A percentile compares a stretch with the other conserved stretches of the same genome.
phyloP scores from a whole-genome alignment of 306 rosid species.

The Rubus parviflorus region DNA sequence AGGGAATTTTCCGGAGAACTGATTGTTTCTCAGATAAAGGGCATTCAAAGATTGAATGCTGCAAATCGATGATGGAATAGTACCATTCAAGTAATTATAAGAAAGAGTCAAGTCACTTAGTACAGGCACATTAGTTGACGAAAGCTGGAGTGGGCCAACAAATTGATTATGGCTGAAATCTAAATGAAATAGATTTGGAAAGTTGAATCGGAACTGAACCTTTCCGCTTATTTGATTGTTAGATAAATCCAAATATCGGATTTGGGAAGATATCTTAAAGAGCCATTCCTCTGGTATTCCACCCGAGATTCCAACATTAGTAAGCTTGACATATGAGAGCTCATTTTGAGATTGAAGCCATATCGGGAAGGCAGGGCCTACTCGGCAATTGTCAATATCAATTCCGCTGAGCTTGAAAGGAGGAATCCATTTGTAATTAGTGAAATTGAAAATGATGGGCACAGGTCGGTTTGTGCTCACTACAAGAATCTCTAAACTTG shows the following conservation, averaged over 20 bases:
- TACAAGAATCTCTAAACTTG: neutral
- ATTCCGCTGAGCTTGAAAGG: neutral
- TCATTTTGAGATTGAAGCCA: neutral
- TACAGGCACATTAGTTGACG: too few species aligned
- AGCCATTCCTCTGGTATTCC: neutral
- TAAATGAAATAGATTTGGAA: too few species aligned
- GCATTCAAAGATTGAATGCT: rapidly evolving
- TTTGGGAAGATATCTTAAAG: neutral
- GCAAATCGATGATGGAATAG: neutral
- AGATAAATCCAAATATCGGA: neutral
- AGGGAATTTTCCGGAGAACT: neutral
- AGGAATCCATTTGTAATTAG: conserved; percentile 16
- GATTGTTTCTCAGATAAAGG: neutral
- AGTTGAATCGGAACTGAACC: neutral
- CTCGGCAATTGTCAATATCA: neutral
- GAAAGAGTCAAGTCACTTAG: too few species aligned
- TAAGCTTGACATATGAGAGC: neutral
- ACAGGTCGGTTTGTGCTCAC: neutral
- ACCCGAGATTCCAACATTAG: neutral
- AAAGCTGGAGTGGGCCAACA: neutral
- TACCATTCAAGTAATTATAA: neutral
- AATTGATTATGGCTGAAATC: neutral
- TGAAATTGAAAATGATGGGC: neutral
- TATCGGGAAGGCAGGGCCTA: neutral
- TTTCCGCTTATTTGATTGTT: neutral